Evolutionary conservation across 495 filamentous ascomycete species (phyloP), one percentile per base, ranked within the genome.

Genomic region (Penicillium dipodomyicola): DNA sequence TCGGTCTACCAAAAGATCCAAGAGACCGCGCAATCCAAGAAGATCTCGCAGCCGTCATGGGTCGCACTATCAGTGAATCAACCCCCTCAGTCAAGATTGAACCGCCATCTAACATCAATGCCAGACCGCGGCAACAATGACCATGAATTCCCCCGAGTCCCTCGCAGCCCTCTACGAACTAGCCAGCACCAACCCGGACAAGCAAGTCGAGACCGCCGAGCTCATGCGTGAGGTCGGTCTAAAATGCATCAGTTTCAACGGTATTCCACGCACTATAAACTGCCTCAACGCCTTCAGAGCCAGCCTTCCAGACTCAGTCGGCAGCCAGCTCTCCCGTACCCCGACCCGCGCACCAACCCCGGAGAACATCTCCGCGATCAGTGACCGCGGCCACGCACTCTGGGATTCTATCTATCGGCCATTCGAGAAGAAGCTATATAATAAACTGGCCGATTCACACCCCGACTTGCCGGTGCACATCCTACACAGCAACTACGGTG

Each of bases 231-330:
- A 91, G 63, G 80, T 90, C 62, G 88, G 86, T 3, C 77, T 92
- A 41, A 92, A 92, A 68, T 91, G 88, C 70, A 91, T 92, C 66
- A 83, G 82, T 43, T 90, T 92, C 78, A 92, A 92, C 71, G 89
- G 89, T 39, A 88, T 92, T 62, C 89, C 89, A 4, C 82, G 89
- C 52, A 88, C 83, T 46, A 92, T 92, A 69, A 92, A 92, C 77
- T 83, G 78, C 59, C 83, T 92, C 0, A 80, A 79, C 61, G 83
- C 82, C 50, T 91, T 92, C 77, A 77, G 75, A 43, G 65, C 72
- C 39, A 72, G 70, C 39, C 77, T 87, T 6, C 85, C 87, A 0
- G 43, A 66, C 3, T 46, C 52, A 9, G 54, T 70, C 46, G 23
- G 27, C n/a, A 27, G 29, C 7, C 39, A 55, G 17, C 60, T 70